Evolutionary conservation across 768 basidiomycete genomes (phyloP).

Genomic region (Russula lepida): DNA sequence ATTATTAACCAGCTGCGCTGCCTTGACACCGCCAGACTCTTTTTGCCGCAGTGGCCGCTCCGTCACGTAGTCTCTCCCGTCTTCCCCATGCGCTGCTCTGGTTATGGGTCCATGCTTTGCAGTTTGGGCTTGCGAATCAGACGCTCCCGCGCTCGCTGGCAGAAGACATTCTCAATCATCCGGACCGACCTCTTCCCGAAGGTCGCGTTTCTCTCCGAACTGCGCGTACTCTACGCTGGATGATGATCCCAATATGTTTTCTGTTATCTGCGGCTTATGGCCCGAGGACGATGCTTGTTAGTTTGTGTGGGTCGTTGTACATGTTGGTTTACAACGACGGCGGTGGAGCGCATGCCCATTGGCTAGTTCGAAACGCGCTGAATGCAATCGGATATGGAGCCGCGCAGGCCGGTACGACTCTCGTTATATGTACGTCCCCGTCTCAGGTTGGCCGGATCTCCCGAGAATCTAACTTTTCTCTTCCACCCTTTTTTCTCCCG

Average conservation of each 20-base stretch:
- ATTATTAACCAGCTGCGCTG: neutral
- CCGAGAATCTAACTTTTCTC: neutral
- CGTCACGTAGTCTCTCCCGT: constrained; percentile 3
- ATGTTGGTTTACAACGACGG: constrained; percentile 26
- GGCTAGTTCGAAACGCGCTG: constrained; percentile 31
- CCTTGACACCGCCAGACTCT: neutral
- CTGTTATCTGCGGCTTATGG: constrained; percentile 21
- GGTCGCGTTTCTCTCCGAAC: constrained; percentile 23
- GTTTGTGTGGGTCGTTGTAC: constrained; percentile 17
- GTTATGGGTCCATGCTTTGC: constrained; percentile 29
- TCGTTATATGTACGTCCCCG: constrained; percentile 28
- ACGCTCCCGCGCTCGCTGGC: constrained; percentile 14
- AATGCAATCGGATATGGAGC: constrained; percentile 30
- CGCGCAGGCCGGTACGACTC: constrained; percentile 33
- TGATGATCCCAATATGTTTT: constrained; percentile 24
- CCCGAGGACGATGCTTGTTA: constrained; percentile 14
- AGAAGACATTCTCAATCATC: constrained; percentile 29
- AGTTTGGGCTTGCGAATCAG: constrained; percentile 29
- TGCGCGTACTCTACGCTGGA: constrained; percentile 26
- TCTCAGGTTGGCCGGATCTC: neutral
- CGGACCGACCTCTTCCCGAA: constrained; percentile 28
- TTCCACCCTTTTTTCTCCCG: no score
- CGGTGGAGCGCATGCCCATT: constrained; percentile 20
- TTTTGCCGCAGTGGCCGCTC: constrained; percentile 18
- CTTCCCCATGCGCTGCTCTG: constrained; percentile 21